phyloP scores from a whole-genome alignment of 768 basidiomycete species.

The Tylopilus subfusipes region DNA sequence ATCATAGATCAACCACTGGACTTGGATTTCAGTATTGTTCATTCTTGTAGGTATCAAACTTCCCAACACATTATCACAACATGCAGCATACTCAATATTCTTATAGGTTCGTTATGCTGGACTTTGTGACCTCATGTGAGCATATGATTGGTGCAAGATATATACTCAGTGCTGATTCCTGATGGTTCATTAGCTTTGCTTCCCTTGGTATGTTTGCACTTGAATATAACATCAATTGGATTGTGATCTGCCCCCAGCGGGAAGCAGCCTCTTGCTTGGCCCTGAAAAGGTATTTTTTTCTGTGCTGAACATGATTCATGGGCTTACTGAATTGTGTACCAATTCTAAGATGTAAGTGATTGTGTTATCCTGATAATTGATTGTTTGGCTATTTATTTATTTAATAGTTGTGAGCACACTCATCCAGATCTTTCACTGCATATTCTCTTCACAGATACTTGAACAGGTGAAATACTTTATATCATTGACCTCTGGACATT shows the following conservation, averaged over 20 bases:
- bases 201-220: not conserved
- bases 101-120: conserved; percentile 12
- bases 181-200: not conserved
- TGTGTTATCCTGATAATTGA: not conserved
- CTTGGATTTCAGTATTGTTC: not conserved
- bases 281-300: not conserved
- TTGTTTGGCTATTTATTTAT: not conserved
- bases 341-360: not conserved
- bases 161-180: not conserved
- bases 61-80: not conserved
- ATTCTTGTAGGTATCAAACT: not conserved
- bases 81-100: not conserved
- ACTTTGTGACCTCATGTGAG: conserved; percentile 1
- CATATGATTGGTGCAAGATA: not conserved
- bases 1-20: not conserved
- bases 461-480: not conserved
- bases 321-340: not conserved
- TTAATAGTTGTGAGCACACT: conserved; percentile 1
- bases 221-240: not conserved
- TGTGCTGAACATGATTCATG: too few relatives aligned
- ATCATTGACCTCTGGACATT: not conserved
- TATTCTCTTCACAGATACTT: not conserved
- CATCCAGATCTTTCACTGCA: rapidly evolving
- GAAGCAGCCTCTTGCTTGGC: not conserved
- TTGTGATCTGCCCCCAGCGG: not conserved